Evolutionary conservation across 2,329 filamentous ascomycete genomes (phyloP), one percentile per base, ranked within the genome.

Genomic region (Stenocarpella maydis): DNA sequence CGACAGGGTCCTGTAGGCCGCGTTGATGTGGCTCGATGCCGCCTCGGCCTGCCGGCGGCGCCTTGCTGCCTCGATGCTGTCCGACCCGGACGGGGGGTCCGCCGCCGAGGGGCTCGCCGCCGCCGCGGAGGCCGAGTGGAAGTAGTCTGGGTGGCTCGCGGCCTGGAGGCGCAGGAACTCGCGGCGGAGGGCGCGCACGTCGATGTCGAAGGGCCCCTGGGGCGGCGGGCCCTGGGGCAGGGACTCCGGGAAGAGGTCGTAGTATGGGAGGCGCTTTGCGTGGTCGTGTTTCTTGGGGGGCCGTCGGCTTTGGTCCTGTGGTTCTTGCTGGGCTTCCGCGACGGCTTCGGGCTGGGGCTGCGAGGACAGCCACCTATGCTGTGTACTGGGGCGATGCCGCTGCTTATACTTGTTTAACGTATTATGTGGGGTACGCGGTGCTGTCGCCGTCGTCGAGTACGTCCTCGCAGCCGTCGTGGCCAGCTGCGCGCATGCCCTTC

Each of bases 101-200:
- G 31, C 9, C 31, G 31, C 9, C 31, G n/a, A 17, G n/a, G 28
- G 7, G 2, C 9, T 39, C 3, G 50, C 4, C 5, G 52, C 28
- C 28, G 50, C 4, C 5, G 52, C 28, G 21, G 68, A 53, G 74
- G 70, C 75, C 41, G 74, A 75, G 72, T 78, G 83, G 77, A 86
- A 84, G 71, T 91, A 83, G 78, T 96, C 93, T 0, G 93, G 93
- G 79, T 96, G 93, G 14, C 91, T 88, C 52, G 86, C 85, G 21
- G 90, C 88, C 81, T 99, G 96, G 1, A 98, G 87, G 71, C 89
- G 87, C 17, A 98, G 89, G 82, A 97, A 98, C 78, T 99, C 96
- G 73, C 88, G 88, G 61, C 93, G 92, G 24, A 98, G 87, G 19
- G 87, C 83, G 69, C 86, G 84, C 15, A 88, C 78, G 78, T 97